These are phyloP conservation scores for Escallonia rubra DNA, from an alignment of 129 eudicot species.

Conservation along the genomic window DNA sequence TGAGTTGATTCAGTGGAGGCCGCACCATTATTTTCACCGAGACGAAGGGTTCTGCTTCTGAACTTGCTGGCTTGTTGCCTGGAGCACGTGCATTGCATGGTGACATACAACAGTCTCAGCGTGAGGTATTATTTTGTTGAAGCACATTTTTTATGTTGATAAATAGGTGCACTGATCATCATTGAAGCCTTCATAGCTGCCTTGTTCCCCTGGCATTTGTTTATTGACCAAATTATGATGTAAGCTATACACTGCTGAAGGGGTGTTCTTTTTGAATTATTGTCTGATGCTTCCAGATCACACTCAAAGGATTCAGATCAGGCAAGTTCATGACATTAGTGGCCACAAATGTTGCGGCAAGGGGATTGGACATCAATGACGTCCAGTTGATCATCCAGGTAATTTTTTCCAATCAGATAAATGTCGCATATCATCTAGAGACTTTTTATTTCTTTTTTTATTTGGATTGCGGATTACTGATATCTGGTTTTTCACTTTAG, in stretches of 20 bases:
- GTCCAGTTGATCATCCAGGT: slow-evolving; percentile 94
- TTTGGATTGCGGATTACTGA: not conserved
- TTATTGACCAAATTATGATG: not conserved
- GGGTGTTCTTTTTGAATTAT: not conserved
- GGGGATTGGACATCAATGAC: slow-evolving; percentile 87
- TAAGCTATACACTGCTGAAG: not conserved
- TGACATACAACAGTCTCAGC: slow-evolving; percentile 87
- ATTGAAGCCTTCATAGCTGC: no score
- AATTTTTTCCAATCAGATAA: not conserved
- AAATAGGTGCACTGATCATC: no score
- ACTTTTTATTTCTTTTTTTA: not conserved
- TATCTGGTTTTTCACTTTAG: slow-evolving; percentile 22
- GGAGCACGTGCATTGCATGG: slow-evolving; percentile 98
- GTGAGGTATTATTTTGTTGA: slow-evolving; percentile 51
- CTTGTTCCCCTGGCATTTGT: not conserved
- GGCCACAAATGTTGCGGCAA: slow-evolving; percentile 95
- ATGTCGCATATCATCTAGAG: not conserved
- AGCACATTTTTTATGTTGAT: not conserved
- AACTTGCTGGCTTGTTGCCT: slow-evolving; percentile 68
- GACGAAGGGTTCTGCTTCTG: slow-evolving; percentile 86
- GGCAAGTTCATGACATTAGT: slow-evolving; percentile 83
- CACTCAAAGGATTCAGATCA: slow-evolving; percentile 76
- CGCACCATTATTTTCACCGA: slow-evolving; percentile 89
- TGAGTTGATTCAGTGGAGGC: slow-evolving; percentile 68
- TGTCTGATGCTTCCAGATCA: slow-evolving; percentile 37